Evolutionary conservation across 2,329 filamentous ascomycete species (phyloP).

Genomic region (Talaromyces sp.): DNA sequence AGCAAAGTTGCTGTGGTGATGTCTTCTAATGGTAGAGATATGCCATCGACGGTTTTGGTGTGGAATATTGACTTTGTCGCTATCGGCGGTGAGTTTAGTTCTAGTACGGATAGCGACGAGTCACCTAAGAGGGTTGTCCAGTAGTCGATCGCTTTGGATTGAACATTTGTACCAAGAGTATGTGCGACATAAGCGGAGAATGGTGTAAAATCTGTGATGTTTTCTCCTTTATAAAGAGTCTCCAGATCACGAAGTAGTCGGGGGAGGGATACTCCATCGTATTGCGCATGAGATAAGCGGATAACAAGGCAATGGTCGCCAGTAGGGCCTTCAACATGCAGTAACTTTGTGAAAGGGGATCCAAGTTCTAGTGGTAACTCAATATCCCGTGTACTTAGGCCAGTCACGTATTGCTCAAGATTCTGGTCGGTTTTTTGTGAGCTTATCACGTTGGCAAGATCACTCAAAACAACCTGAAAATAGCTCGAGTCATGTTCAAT

Average conservation of each 20-base stretch:
- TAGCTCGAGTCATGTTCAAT: conserved; percentile 49
- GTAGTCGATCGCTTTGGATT: conserved; percentile 1
- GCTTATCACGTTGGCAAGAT: too few relatives aligned
- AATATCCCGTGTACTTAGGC: background rate
- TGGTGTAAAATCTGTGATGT: background rate
- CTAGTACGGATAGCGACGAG: background rate
- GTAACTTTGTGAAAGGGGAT: background rate
- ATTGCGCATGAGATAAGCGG: conserved; percentile 63
- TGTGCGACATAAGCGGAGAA: background rate
- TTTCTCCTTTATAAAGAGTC: conserved; percentile 44
- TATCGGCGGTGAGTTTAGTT: background rate
- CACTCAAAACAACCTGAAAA: conserved; percentile 53
- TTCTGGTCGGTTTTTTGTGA: background rate
- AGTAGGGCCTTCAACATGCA: conserved; percentile 17
- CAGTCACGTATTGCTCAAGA: background rate
- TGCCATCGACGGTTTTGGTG: background rate
- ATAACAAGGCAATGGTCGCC: conserved; percentile 44
- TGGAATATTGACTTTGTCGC: background rate
- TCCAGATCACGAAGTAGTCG: conserved; percentile 57
- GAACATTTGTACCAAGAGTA: background rate
- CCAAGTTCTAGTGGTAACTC: conserved; percentile 5
- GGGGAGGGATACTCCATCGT: conserved; percentile 64
- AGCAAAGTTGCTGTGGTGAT: conserved; percentile 61
- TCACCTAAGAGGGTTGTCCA: background rate
- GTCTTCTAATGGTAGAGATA: conserved; percentile 28